Evolutionary conservation across 345 rosid genomes (phyloP).

Genomic region (Citrus reticulata): DNA sequence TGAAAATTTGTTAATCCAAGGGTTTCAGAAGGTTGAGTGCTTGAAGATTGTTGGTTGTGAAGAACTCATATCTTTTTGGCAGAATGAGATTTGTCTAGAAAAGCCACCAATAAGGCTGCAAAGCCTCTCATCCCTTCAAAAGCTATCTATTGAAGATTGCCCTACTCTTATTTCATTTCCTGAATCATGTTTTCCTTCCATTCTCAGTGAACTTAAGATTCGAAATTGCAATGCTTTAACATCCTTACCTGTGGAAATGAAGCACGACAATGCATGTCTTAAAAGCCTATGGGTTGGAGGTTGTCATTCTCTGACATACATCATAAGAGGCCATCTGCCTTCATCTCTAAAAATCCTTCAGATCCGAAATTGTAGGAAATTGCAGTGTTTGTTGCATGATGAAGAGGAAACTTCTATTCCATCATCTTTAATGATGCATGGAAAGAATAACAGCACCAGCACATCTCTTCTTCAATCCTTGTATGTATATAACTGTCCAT

Average conservation of each 20-base stretch:
- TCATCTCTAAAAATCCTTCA: background rate
- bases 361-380: background rate
- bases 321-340: background rate
- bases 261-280: background rate
- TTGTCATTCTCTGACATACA: background rate
- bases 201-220: background rate
- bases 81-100: background rate
- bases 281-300: background rate
- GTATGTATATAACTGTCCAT: background rate
- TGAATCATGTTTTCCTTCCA: background rate
- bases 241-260: background rate
- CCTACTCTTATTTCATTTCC: background rate
- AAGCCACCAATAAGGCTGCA: background rate
- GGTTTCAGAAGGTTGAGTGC: background rate
- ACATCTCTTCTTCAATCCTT: background rate
- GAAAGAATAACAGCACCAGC: background rate
- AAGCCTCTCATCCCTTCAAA: background rate
- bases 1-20: background rate
- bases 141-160: background rate
- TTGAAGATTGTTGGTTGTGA: background rate
- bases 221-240: background rate
- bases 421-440: background rate
- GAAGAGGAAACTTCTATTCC: background rate
- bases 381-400: conserved; percentile 3
- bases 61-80: background rate